Conservation (phyloP, 1,284 basidiomycete genomes). For the Cryptococcus depauperatus region DNA sequence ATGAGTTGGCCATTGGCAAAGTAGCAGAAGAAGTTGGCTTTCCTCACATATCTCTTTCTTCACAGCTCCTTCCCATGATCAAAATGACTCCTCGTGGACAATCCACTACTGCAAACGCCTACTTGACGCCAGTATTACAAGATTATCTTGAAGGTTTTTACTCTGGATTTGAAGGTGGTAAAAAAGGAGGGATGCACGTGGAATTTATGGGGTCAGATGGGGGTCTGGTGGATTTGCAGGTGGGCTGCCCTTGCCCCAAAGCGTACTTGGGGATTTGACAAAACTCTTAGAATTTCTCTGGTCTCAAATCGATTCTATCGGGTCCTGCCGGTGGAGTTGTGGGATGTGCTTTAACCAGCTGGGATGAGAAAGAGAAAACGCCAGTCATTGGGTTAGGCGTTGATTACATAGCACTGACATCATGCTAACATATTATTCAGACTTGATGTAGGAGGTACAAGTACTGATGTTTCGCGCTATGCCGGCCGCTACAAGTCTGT, state of each 20-base stretch:
- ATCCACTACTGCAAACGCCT: constrained; percentile 90
- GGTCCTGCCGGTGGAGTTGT: constrained; percentile 40
- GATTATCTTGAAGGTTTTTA: constrained; percentile 91
- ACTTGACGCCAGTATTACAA: constrained; percentile 81
- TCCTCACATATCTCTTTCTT: constrained; percentile 77
- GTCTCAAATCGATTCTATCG: constrained; percentile 62
- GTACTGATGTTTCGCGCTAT: constrained; percentile 82
- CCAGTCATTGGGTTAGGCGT: constrained; percentile 34
- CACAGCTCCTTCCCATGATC: constrained; percentile 86
- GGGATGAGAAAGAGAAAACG: constrained; percentile 20
- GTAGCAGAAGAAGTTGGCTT: constrained; percentile 76
- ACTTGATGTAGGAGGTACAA: constrained; percentile 73
- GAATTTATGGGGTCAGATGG: constrained; percentile 82
- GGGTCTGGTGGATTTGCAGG: constrained; percentile 63
- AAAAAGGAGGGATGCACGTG: constrained; percentile 35
- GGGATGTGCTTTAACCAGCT: constrained; percentile 30
- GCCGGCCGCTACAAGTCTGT: constrained; percentile 78
- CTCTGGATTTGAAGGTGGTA: constrained; percentile 64
- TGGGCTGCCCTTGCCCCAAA: constrained; percentile 40
- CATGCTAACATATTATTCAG: background rate
- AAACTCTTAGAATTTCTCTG: constrained; percentile 68
- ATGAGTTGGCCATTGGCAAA: constrained; percentile 62
- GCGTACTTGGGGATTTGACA: constrained; percentile 34
- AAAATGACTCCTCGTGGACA: constrained; percentile 81
- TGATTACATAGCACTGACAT: background rate